Conservation (phyloP, 768 basidiomycete genomes). For the Boletus edulis region DNA sequence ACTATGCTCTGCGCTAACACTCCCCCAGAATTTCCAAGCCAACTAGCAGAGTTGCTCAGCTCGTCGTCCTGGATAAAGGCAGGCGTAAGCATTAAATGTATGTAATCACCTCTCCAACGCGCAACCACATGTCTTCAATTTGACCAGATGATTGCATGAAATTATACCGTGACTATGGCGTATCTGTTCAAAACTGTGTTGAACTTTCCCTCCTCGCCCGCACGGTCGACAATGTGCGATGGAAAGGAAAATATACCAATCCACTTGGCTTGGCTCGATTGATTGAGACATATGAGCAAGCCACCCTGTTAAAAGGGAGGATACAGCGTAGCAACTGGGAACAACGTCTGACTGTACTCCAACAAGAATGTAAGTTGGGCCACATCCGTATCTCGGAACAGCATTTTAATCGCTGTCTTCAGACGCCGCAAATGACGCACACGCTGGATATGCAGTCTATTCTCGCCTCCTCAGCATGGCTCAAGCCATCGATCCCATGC, state of each 20-base stretch:
- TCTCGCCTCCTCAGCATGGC: slow-evolving; percentile 45
- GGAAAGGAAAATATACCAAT: slow-evolving; percentile 67
- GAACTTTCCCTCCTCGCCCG: slow-evolving; percentile 71
- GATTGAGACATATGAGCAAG: slow-evolving; percentile 56
- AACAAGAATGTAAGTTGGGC: slow-evolving; percentile 57
- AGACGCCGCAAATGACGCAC: slow-evolving; percentile 76
- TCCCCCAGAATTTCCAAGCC: slow-evolving; percentile 49
- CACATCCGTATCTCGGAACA: neutral
- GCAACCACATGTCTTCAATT: neutral
- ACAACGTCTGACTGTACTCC: slow-evolving; percentile 36
- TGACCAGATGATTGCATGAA: slow-evolving; percentile 65
- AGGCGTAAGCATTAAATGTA: slow-evolving; percentile 75
- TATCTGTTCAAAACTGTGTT: slow-evolving; percentile 50
- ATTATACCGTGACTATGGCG: slow-evolving; percentile 46
- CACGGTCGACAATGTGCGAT: slow-evolving; percentile 64
- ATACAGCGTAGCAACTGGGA: slow-evolving; percentile 75
- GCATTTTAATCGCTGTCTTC: slow-evolving; percentile 8
- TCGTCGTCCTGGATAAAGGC: slow-evolving; percentile 58
- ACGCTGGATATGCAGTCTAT: slow-evolving; percentile 59
- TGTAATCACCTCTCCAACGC: slow-evolving; percentile 9
- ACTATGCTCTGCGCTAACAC: slow-evolving; percentile 4
- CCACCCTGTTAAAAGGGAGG: slow-evolving; percentile 54
- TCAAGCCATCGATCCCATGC: slow-evolving; percentile 30
- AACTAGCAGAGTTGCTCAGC: slow-evolving; percentile 50
- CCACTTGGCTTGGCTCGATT: slow-evolving; percentile 65